Conservation (phyloP, 2,329 filamentous ascomycete genomes). For the Xylaria sp. region DNA sequence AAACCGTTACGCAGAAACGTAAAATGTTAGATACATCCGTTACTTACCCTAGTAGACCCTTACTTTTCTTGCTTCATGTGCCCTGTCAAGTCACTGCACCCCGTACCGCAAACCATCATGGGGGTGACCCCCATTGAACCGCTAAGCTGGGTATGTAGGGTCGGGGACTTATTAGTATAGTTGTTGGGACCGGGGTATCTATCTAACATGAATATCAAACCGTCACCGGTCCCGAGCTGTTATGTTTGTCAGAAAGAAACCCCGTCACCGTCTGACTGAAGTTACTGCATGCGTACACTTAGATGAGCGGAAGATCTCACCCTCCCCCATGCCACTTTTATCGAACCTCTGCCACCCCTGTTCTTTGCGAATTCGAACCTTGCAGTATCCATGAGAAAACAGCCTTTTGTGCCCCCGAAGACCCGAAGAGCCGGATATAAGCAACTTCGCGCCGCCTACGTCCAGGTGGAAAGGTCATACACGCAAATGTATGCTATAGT, state of each 20-base stretch:
- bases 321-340: constrained; percentile 1
- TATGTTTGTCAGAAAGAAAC: constrained; percentile 11
- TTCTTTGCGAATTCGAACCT: not conserved
- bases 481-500: not conserved
- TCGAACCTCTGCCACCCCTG: not conserved
- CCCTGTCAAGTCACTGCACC: constrained; percentile 2
- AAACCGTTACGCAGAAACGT: not conserved
- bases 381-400: not conserved
- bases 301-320: not conserved
- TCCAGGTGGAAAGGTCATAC: not conserved
- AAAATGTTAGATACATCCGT: no score
- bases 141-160: constrained; percentile 8
- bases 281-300: constrained; percentile 8
- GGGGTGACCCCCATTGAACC: constrained; percentile 13
- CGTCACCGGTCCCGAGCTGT: not conserved
- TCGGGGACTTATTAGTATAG: not conserved
- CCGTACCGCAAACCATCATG: constrained; percentile 4
- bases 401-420: not conserved
- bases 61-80: not conserved
- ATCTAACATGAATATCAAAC: constrained; percentile 7
- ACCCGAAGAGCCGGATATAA: not conserved
- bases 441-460: no score
- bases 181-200: not conserved
- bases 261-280: constrained; percentile 17
- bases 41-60: not conserved